These are phyloP conservation scores for Leishmania gerbilli DNA, from an alignment of 208 protist species.

Conservation along the genomic window DNA sequence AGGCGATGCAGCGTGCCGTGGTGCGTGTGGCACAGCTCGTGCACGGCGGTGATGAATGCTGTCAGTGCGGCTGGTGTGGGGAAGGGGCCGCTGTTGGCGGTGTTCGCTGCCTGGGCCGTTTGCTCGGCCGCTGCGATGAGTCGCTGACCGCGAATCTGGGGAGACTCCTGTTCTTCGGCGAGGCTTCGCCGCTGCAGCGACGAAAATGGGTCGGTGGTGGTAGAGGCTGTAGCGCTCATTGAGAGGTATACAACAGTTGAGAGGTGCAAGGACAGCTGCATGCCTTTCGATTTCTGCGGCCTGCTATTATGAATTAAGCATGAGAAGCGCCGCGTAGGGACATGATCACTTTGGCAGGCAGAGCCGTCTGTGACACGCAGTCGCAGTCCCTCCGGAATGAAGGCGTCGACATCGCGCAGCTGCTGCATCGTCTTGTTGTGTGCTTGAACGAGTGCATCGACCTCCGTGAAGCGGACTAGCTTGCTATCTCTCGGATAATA, in stretches of 20 bases:
- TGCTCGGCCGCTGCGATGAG: constrained; percentile 8
- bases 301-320: neutral
- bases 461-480: constrained; percentile 15
- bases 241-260: neutral
- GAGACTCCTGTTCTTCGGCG: neutral
- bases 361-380: neutral
- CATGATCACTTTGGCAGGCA: neutral
- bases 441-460: constrained; percentile 10
- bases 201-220: neutral
- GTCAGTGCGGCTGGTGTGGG: constrained; percentile 13
- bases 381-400: constrained; percentile 14
- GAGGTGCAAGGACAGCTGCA: neutral
- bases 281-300: neutral
- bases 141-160: neutral
- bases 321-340: neutral
- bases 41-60: constrained; percentile 20
- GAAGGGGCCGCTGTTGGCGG: constrained; percentile 20
- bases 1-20: constrained; percentile 20
- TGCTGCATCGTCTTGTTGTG: constrained; percentile 23
- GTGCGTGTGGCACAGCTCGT: constrained; percentile 11
- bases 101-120: constrained; percentile 9
- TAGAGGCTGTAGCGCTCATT: neutral
- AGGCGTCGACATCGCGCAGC: constrained; percentile 28
- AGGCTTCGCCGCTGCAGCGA: neutral
- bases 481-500: neutral